These are phyloP conservation scores for Phytophthora europaea DNA, from an alignment of 352 stramenopile species.

Conservation along the genomic window DNA sequence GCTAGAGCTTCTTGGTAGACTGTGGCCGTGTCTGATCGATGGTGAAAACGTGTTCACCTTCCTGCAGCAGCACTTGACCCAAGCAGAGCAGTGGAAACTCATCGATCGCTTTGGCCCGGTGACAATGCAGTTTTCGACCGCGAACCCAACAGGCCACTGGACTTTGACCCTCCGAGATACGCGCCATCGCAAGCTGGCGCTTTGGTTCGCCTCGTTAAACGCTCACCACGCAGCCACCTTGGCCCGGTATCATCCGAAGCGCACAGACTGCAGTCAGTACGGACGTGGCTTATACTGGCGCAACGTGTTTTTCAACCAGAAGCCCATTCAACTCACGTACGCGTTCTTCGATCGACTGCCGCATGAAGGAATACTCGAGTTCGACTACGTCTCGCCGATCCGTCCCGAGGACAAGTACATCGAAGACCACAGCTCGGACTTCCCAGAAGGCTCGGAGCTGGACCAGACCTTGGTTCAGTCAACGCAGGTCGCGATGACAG, in stretches of 20 bases:
- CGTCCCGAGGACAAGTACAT: slow-evolving; percentile 62
- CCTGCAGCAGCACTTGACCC: slow-evolving; percentile 52
- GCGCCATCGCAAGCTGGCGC: slow-evolving; percentile 66
- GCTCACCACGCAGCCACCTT: slow-evolving; percentile 41
- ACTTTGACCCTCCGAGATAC: slow-evolving; percentile 59
- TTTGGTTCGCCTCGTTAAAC: slow-evolving; percentile 81
- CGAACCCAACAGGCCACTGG: slow-evolving; percentile 74
- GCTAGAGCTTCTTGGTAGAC: slow-evolving; percentile 64
- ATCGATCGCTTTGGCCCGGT: slow-evolving; percentile 58
- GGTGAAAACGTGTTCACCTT: slow-evolving; percentile 62
- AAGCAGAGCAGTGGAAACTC: slow-evolving; percentile 60
- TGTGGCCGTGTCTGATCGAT: slow-evolving; percentile 68
- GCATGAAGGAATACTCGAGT: slow-evolving; percentile 63
- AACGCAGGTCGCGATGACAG: slow-evolving; percentile 32
- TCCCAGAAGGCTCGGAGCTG: slow-evolving; percentile 14
- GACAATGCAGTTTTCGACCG: slow-evolving; percentile 67
- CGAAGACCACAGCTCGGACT: slow-evolving; percentile 26
- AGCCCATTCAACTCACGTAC: slow-evolving; percentile 58
- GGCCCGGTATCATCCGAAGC: slow-evolving; percentile 49
- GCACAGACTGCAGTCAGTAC: slow-evolving; percentile 70
- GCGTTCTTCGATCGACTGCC: slow-evolving; percentile 71
- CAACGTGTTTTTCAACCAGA: slow-evolving; percentile 73
- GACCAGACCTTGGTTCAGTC: slow-evolving; percentile 20
- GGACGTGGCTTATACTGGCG: slow-evolving; percentile 69
- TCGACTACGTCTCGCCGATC: slow-evolving; percentile 72